Evolutionary conservation across 805 yeast species (phyloP).

Genomic region (Clavispora vitiphila): DNA sequence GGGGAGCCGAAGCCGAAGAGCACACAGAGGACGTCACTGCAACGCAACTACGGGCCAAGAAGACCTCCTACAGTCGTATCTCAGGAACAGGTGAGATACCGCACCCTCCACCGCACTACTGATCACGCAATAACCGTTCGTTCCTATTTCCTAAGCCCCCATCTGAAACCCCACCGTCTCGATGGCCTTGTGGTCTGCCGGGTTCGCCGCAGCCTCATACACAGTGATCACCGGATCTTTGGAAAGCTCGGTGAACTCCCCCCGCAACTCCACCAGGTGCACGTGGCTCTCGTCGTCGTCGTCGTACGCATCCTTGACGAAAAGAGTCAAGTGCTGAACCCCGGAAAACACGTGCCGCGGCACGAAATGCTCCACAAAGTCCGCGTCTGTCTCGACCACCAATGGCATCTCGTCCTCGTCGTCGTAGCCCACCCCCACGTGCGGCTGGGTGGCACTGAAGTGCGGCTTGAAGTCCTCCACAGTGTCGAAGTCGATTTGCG

Average conservation of each 20-base stretch:
- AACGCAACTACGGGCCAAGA: no score
- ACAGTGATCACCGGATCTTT: conserved; percentile 70
- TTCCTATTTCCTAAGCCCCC: neutral
- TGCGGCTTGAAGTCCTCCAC: conserved; percentile 46
- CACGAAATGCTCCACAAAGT: conserved; percentile 75
- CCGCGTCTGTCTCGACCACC: conserved; percentile 28
- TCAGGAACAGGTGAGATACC: no score
- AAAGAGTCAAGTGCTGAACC: conserved; percentile 60
- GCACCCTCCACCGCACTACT: no score
- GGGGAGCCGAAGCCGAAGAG: no score
- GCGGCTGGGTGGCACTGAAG: conserved; percentile 59
- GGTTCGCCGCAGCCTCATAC: conserved; percentile 91
- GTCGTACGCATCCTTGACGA: conserved; percentile 51
- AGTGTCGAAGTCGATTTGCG: conserved; percentile 67
- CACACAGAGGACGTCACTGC: no score
- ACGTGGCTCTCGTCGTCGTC: conserved; percentile 49
- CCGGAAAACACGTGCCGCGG: conserved; percentile 74
- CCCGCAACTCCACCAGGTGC: conserved; percentile 75
- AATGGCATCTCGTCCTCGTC: conserved; percentile 34
- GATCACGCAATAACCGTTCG: no score
- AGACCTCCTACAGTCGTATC: no score
- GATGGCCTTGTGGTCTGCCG: conserved; percentile 66
- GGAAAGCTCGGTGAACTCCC: conserved; percentile 52
- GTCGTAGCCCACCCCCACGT: conserved; percentile 43
- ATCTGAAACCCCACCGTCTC: conserved; percentile 7